Evolutionary conservation across 306 rosid genomes (phyloP), one percentile per base, ranked within the genome.

Genomic region (Casuarina equisetifolia): DNA sequence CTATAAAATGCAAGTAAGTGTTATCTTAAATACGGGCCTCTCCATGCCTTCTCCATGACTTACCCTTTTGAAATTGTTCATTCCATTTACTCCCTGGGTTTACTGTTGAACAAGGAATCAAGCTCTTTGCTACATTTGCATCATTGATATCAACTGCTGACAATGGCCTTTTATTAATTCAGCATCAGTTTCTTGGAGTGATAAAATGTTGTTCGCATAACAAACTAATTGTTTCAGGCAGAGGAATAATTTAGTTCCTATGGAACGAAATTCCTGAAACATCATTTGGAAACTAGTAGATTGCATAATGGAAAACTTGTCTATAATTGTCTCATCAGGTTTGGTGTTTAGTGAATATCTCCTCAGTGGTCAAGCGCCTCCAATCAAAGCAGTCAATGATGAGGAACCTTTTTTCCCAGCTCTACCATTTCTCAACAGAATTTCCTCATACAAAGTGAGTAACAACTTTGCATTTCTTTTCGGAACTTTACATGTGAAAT

Each of bases 401-500:
- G 97, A 89, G 83, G 97, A 94, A 80, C 98, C 98, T 5, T 87
- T 94, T 67, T 92, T 94, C 79, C 98, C 97, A 0, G 91, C 93
- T 43, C 84, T 90, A 76, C 90, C 97, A 40, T 63, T 85, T 70
- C 87, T 92, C 59, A 91, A 84, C 78, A 74, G 80, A 76, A 86
- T 75, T 68, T 83, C 88, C 72, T 77, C 87, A 76, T 82, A 72
- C 79, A 87, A 64, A 74, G 98, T 92, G 83, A 86, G 93, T 86
- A 81, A 48, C 51, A 55, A 3, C 69, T 81, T 53, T 77, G 80
- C 46, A 19, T 49, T 80, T 63, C 70, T 9, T 78, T 36, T 67
- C 0, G 19, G 44, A 62, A 11, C 68, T 62, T 62, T 35, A 62
- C 4, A 36, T 62, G 44, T 61, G 68, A 61, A 35, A 12, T 17